Base-by-base conservation (phyloP, 23 red algal species). In the Gracilaria vermiculophylla region DNA sequence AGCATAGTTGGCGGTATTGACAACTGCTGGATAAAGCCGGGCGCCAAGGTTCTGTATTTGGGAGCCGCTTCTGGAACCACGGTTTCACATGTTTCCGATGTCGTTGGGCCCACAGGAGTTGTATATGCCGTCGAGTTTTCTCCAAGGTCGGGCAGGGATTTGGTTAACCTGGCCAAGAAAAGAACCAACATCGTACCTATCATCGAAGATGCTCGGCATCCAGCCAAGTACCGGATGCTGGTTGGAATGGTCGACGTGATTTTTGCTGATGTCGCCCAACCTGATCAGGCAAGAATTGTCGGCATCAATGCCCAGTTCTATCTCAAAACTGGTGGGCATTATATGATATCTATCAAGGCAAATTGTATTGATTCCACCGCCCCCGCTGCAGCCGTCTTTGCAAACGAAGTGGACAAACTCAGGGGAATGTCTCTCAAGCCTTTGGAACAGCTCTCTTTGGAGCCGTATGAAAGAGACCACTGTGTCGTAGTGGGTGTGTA, bases 91-190 rank as follows among this genome's bases (percentile, higher is more conserved):
- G 97, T 99, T 48, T 94, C 93, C 1, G 97, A 99, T 61, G 76
- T 99, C 23, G 89, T 99, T 15, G 97, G 97, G 35, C 86, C 92
- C 2, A 85, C 70, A 16, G 97, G 97, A 13, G 92, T 94, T n/a
- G 97, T 99, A n/a, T 99, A 99, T 76, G 97, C 97, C 11, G 97
- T 99, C 53, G 97, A 99, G 77, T 99, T 99, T 88, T 95, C 93
- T 1, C 97, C 94, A n/a, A 80, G 97, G 21, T 94, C 90, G 6
- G 97, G 97, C 2, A 72, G 97, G 10, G 97, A 99, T 60, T 76
- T 99, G 62, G 93, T 99, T 41, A 95, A 95, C 54, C 31, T 99
- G 80, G 97, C 97, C 12, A 95, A 99, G 78, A 94, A 94, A 51
- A 53, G 97, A 31, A 92, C 97, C 40, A 99, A 99, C 78, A 89